Percentiles rank a stretch among this genome's conserved stretches.
phyloP scores from a whole-genome alignment of 192 early-diverging fungal genomes.

The Backusella tuberculispora region DNA sequence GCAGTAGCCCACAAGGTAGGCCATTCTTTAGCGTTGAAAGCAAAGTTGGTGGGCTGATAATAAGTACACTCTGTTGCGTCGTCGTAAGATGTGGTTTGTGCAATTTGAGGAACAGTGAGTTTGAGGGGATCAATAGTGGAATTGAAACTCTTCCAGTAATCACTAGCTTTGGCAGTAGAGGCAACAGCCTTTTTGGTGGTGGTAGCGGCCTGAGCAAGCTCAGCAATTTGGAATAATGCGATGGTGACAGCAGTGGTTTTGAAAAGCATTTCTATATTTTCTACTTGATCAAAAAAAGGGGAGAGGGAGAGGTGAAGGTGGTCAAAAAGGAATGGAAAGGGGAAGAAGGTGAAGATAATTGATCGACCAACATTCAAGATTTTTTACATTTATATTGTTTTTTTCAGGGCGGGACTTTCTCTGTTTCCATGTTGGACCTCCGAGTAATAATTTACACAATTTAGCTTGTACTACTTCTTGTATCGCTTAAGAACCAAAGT shows the following conservation, averaged over 20 bases:
- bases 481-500: slow-evolving; percentile 3
- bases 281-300: slow-evolving; percentile 21
- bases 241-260: slow-evolving; percentile 34
- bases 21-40: slow-evolving; percentile 29
- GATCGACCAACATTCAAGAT: background rate
- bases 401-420: slow-evolving; percentile 18
- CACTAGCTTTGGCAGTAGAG: background rate
- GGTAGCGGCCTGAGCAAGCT: slow-evolving; percentile 23
- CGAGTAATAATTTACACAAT: slow-evolving; percentile 20
- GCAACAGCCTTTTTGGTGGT: slow-evolving; percentile 18
- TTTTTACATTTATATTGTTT: slow-evolving; percentile 16
- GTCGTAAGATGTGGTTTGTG: slow-evolving; percentile 38
- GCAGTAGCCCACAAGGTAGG: slow-evolving; percentile 40
- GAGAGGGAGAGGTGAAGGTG: slow-evolving; percentile 16
- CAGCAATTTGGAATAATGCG: slow-evolving; percentile 29
- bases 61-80: slow-evolving; percentile 31
- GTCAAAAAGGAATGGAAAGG: slow-evolving; percentile 15
- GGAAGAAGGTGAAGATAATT: slow-evolving; percentile 11
- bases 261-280: slow-evolving; percentile 28
- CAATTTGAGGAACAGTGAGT: slow-evolving; percentile 36
- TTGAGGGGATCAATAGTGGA: slow-evolving; percentile 37
- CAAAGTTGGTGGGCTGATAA: slow-evolving; percentile 23
- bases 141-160: slow-evolving; percentile 31
- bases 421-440: background rate
- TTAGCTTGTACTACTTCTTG: slow-evolving; percentile 16